Evolutionary conservation across 805 yeast genomes (phyloP).

Genomic region (Yarrowia phangngaensis): DNA sequence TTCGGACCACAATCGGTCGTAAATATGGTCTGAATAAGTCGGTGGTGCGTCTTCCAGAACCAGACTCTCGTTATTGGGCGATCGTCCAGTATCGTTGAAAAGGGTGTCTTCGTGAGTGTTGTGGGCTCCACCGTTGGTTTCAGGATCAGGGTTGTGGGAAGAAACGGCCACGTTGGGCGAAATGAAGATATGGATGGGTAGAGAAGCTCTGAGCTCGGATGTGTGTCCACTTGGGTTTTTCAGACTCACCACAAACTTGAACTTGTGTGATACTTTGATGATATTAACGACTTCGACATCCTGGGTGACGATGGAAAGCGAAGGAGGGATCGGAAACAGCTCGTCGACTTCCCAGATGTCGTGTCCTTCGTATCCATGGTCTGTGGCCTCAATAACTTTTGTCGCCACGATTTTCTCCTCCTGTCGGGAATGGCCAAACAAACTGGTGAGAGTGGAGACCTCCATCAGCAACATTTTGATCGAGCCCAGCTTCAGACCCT

Average conservation of each 20-base stretch:
- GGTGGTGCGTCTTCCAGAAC: slow-evolving; percentile 63
- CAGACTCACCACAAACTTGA: slow-evolving; percentile 74
- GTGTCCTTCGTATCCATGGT: slow-evolving; percentile 41
- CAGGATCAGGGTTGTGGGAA: slow-evolving; percentile 12
- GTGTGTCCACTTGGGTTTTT: slow-evolving; percentile 88
- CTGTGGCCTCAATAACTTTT: slow-evolving; percentile 44
- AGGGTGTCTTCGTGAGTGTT: not conserved
- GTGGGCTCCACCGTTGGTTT: slow-evolving; percentile 12
- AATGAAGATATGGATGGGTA: slow-evolving; percentile 74
- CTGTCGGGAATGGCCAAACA: slow-evolving; percentile 45
- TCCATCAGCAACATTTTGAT: slow-evolving; percentile 68
- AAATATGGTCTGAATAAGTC: slow-evolving; percentile 69
- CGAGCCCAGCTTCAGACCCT: slow-evolving; percentile 76
- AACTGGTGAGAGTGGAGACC: slow-evolving; percentile 55
- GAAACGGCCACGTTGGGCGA: slow-evolving; percentile 24
- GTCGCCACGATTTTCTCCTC: slow-evolving; percentile 57
- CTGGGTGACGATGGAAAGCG: slow-evolving; percentile 73
- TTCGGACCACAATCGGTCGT: slow-evolving; percentile 72
- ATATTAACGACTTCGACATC: slow-evolving; percentile 71
- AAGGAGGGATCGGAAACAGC: slow-evolving; percentile 61
- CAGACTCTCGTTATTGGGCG: slow-evolving; percentile 18
- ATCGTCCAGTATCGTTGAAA: slow-evolving; percentile 14
- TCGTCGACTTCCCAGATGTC: slow-evolving; percentile 75
- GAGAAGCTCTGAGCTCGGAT: slow-evolving; percentile 84
- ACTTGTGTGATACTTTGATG: slow-evolving; percentile 81